Base-by-base conservation (phyloP, 1,284 basidiomycete genomes). In the Leccinum insolens region DNA sequence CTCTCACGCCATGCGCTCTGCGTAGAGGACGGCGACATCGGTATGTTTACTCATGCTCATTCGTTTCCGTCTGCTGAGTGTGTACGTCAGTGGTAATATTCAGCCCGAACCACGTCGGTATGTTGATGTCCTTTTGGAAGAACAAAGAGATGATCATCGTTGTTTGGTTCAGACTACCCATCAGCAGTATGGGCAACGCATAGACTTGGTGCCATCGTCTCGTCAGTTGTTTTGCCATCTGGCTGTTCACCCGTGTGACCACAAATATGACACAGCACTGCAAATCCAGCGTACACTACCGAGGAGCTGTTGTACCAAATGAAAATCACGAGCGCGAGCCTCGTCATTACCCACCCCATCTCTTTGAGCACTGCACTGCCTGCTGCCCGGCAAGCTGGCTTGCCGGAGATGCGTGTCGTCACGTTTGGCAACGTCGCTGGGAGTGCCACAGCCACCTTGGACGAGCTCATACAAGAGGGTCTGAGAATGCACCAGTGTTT, bases 171-270 rank as follows among this genome's bases (percentile, higher is more conserved):
- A 91, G 92, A 95, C 74, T 94, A 92, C 72, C 86, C 88, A 0
- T 80, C 88, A 1, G 85, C 83, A 0, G 82, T 92, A 4, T 94
- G 92, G 92, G 91, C 89, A 3, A 76, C 83, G 4, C 90, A 92
- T 72, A 82, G 88, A 57, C 79, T 93, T 3, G 92, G 93, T 31
- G 93, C 81, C 3, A 84, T 90, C 58, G 82, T 41, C 39, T 41
- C 39, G 82, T 88, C 75, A 68, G 87, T 67, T n/a, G 25, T 7
- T 20, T 60, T 64, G 49, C 46, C 28, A 9, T 58, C 28, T 58
- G 17, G 57, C 4, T 20, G 11, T 52, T 52, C 11, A 52, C 20
- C 20, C n/a, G 28, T 58, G 8, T 58, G 22, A 25, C 28, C 25
- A 28, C 25, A 28, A n/a, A 58, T 2, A 22, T 28, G 14, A 41